Base-by-base conservation (phyloP, 306 rosid genomes). In the Hippophae gyantsensis region DNA sequence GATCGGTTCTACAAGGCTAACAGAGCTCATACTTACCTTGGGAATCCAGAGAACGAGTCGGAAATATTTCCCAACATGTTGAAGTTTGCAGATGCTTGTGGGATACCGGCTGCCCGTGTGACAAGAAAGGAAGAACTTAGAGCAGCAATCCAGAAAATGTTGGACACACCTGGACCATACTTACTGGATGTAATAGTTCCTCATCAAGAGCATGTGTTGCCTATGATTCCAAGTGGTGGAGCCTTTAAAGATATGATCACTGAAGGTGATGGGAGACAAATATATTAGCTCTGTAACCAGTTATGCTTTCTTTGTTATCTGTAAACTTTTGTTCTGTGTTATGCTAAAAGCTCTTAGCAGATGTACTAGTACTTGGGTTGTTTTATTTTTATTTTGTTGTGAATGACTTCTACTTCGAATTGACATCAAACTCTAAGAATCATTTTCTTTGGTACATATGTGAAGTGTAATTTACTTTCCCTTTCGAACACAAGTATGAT, bases 161-260 rank as follows among this genome's bases (percentile, higher is more conserved):
- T 87, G 81, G 89, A 81, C 54, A 79, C 87, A 5, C 83, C 90
- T 3, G 98, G 98, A n/a, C 95, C 96, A 0, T 92, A 87, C 72
- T 74, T 92, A 61, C 74, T 87, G 67, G 94, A 90, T 58, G 98
- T 87, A 7, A 76, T 92, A 42, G 92, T 85, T 18, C 99, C 96
- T 1, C 96, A 92, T 80, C 99, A 92, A 62, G 99, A 85, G 62
- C 95, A 92, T 67, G 96, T 92, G 12, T 67, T 92, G 82, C 96
- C 99, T 0, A 92, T 87, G 98, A 92, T 92, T 67, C 96, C 95
- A 0, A 85, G 98, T 62, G 88, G 88, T 14, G 95, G 93, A 13
- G 72, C 86, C 23, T 90, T 92, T 86, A 76, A 92, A 65, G 99
- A 92, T 57, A 81, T 88, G 63, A 92, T 92, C 44, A 88, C 86